Percentiles rank a stretch among this genome's conserved stretches.
These are phyloP conservation scores for Phytophthora capsici DNA, from an alignment of 352 stramenopile species.

Conservation along the genomic window DNA sequence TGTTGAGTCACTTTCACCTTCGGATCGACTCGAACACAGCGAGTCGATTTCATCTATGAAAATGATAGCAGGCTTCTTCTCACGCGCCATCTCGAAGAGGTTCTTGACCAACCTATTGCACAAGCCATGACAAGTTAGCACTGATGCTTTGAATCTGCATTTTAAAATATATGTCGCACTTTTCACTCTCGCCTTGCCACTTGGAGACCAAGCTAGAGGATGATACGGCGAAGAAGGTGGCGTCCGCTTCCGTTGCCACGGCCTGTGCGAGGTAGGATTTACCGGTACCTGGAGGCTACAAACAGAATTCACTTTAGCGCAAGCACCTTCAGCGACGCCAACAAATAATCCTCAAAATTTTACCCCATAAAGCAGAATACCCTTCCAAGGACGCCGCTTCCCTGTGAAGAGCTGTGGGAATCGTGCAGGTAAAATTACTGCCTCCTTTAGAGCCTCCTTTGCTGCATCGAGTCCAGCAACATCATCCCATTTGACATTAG, in stretches of 20 bases:
- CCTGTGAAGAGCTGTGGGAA: conserved; percentile 98
- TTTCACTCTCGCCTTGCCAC: conserved; percentile 97
- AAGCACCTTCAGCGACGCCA: conserved; percentile 3
- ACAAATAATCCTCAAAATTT: conserved; percentile 32
- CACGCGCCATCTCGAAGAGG: conserved; percentile 98
- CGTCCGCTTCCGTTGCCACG: conserved; percentile 98
- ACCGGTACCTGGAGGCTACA: conserved; percentile 86
- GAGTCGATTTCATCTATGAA: conserved; percentile 99
- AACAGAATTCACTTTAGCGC: conserved; percentile 9
- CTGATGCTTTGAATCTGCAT: neutral
- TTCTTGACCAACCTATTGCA: conserved; percentile 94
- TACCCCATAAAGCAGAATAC: conserved; percentile 98
- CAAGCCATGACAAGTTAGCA: conserved; percentile 1
- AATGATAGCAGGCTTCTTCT: conserved; percentile 94
- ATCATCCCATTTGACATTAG: conserved; percentile 97
- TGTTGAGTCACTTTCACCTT: conserved; percentile 96
- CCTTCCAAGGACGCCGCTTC: conserved; percentile 92
- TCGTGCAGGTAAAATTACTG: conserved; percentile 95
- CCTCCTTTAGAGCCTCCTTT: conserved; percentile 99
- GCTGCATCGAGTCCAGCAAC: conserved; percentile 97
- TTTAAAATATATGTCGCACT: conserved; percentile 42
- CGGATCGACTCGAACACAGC: conserved; percentile 91
- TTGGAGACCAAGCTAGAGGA: conserved; percentile 99
- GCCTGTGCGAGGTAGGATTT: conserved; percentile 98
- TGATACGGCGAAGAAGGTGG: conserved; percentile 98